A percentile compares a stretch with the other conserved stretches of the same genome.
Evolutionary conservation across 2,329 filamentous ascomycete genomes (phyloP).

Genomic region (Calonectria crousiana): DNA sequence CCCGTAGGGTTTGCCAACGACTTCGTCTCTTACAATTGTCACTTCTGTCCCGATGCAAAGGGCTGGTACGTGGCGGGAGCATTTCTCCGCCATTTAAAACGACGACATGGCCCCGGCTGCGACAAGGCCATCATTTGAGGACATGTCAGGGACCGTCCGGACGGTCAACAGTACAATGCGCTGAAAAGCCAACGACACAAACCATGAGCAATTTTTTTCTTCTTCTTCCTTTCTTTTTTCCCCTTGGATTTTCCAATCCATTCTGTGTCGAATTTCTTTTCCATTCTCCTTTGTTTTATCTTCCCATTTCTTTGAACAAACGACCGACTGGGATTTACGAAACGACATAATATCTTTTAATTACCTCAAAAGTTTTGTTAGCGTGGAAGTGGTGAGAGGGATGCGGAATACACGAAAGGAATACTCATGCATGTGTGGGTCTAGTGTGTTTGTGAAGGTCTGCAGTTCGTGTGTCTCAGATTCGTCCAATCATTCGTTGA

Average conservation of each 20-base stretch:
- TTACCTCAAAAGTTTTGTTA: background rate
- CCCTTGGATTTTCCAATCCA: background rate
- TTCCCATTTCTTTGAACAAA: background rate
- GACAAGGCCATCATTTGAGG: background rate
- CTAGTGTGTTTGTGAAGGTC: background rate
- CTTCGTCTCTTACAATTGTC: background rate
- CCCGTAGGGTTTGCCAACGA: constrained; percentile 1
- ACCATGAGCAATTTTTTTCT: too few relatives aligned
- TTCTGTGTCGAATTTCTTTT: background rate
- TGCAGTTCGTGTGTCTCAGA: background rate
- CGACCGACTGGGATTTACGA: background rate
- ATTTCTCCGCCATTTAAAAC: background rate
- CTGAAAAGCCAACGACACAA: background rate
- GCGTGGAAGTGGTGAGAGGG: background rate
- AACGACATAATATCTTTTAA: background rate
- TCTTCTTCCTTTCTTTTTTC: background rate
- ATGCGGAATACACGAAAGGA: background rate
- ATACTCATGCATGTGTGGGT: background rate
- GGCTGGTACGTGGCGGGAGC: background rate
- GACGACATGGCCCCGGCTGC: background rate
- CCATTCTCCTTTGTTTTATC: background rate
- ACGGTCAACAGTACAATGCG: background rate
- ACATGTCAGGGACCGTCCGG: background rate
- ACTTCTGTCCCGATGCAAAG: background rate
- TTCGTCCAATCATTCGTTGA: background rate